Conservation (phyloP, 2,329 filamentous ascomycete species). For the Cadophora luteo-olivacea region DNA sequence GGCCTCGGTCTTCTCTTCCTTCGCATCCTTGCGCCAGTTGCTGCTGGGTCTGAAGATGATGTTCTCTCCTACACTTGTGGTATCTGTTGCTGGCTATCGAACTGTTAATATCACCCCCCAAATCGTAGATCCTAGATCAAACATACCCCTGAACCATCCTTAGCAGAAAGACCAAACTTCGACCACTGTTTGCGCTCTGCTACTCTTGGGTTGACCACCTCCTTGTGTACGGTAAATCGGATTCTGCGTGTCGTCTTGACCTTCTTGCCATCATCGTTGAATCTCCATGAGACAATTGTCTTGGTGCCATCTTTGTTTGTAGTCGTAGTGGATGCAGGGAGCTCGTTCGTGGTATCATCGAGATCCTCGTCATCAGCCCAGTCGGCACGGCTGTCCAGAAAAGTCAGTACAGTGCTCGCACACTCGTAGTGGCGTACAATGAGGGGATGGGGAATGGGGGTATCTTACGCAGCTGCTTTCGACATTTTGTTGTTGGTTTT, state of each 20-base stretch:
- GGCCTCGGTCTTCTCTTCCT: conserved; percentile 80
- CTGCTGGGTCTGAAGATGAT: conserved; percentile 93
- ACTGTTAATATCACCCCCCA: conserved; percentile 10
- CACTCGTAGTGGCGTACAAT: neutral
- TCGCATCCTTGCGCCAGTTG: conserved; percentile 92
- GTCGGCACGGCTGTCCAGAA: conserved; percentile 55
- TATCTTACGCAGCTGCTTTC: conserved; percentile 23
- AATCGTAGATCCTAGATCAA: conserved; percentile 2
- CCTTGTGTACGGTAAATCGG: conserved; percentile 88
- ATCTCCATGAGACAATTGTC: conserved; percentile 87
- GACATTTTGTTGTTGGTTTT: conserved; percentile 22
- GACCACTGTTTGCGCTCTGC: conserved; percentile 91
- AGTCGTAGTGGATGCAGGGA: conserved; percentile 87
- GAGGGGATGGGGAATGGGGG: neutral
- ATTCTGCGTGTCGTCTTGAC: conserved; percentile 97
- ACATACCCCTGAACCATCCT: conserved; percentile 63
- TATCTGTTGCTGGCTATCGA: conserved; percentile 21
- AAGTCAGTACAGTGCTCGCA: conserved; percentile 12
- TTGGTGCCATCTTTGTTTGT: conserved; percentile 99
- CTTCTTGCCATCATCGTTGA: conserved; percentile 93
- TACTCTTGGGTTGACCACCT: conserved; percentile 94
- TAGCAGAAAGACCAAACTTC: conserved; percentile 92
- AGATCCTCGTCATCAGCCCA: conserved; percentile 94
- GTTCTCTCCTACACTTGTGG: conserved; percentile 79
- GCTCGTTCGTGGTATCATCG: conserved; percentile 73